Conservation (phyloP, 768 basidiomycete species). For the Mycena filopes region DNA sequence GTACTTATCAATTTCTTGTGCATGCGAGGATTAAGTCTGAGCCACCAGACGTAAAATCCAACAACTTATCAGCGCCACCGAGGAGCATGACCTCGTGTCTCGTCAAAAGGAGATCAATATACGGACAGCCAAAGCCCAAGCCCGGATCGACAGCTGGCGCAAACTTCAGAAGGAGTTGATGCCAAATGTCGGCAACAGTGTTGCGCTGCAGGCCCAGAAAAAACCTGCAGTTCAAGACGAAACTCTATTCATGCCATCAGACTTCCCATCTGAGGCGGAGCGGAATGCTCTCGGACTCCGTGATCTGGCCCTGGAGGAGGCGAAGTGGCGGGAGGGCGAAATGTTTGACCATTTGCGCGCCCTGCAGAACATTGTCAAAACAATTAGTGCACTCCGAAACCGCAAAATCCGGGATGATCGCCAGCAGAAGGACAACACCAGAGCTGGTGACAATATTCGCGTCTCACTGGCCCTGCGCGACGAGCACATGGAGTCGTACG, state of each 20-base stretch:
- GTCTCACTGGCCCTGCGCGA: neutral
- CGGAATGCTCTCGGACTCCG: neutral
- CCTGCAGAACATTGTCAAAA: slow-evolving; percentile 1
- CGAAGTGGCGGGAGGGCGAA: slow-evolving; percentile 7
- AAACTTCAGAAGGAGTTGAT: neutral
- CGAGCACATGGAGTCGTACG: neutral
- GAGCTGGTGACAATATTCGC: slow-evolving; percentile 5
- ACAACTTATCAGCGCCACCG: neutral
- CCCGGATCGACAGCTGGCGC: neutral
- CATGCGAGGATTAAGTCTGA: neutral
- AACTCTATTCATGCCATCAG: slow-evolving; percentile 1
- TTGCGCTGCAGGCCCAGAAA: neutral
- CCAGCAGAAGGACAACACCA: slow-evolving; percentile 1
- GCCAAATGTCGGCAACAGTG: neutral
- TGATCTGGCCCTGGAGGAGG: neutral
- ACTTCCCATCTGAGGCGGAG: neutral
- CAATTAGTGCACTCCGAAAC: neutral
- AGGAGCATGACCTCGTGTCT: neutral
- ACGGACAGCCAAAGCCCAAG: neutral
- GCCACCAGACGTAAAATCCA: neutral
- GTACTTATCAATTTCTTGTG: neutral
- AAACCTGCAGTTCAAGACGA: neutral
- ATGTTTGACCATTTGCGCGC: slow-evolving; percentile 6
- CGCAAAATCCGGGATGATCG: slow-evolving; percentile 3
- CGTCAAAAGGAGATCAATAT: neutral